Percentiles rank a stretch among this genome's conserved stretches.
These are phyloP conservation scores for Apophysomyces elegans DNA, from an alignment of 371 early-diverging fungal species.

Conservation along the genomic window DNA sequence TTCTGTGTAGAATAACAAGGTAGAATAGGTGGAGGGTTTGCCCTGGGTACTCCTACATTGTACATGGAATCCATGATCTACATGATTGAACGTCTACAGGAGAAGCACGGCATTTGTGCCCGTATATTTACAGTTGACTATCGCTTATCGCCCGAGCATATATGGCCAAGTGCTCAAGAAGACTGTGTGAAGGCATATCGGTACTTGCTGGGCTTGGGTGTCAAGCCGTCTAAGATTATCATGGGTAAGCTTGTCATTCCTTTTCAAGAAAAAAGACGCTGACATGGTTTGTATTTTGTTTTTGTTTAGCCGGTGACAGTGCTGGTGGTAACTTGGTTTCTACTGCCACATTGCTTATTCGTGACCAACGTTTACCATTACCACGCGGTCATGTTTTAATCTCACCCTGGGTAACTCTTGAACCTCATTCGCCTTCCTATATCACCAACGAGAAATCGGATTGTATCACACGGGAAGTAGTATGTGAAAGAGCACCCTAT, in stretches of 20 bases:
- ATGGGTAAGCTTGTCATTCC: constrained; percentile 25
- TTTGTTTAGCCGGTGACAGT: constrained; percentile 38
- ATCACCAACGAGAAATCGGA: constrained; percentile 17
- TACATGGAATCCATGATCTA: constrained; percentile 33
- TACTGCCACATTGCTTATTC: constrained; percentile 19
- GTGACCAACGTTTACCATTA: constrained; percentile 27
- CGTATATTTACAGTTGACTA: constrained; percentile 39
- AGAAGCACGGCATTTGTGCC: constrained; percentile 23
- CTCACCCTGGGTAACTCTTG: constrained; percentile 42
- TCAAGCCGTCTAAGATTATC: constrained; percentile 33
- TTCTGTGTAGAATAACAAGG: background rate
- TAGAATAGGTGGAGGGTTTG: constrained; percentile 36
- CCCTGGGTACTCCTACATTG: constrained; percentile 27
- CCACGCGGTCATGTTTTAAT: constrained; percentile 33
- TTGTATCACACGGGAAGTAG: constrained; percentile 5
- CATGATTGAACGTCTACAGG: constrained; percentile 27
- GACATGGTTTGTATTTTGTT: background rate
- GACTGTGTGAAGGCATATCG: constrained; percentile 32
- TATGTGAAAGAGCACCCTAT: background rate
- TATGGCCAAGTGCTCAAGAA: constrained; percentile 21
- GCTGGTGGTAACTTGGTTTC: constrained; percentile 45
- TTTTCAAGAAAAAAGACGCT: background rate
- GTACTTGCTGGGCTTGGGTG: constrained; percentile 31
- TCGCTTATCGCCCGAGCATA: constrained; percentile 19
- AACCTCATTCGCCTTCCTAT: constrained; percentile 21